Conservation (phyloP, 2,329 filamentous ascomycete species). For the Pseudocercospora eumusae region DNA sequence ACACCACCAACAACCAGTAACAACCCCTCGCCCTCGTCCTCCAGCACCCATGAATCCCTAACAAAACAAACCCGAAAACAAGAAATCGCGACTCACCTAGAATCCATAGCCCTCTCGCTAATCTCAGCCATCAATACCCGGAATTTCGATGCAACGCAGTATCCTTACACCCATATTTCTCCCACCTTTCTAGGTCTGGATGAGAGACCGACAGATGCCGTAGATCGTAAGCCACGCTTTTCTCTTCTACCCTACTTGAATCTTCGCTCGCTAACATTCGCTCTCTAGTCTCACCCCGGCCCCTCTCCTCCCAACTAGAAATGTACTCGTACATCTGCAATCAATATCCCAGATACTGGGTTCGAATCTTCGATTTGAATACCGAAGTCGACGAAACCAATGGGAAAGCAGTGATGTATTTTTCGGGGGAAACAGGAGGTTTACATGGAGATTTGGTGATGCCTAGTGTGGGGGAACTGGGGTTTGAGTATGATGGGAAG, state of each 20-base stretch:
- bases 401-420: slow-evolving; percentile 12
- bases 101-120: slow-evolving; percentile 8
- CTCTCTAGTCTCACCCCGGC: no score
- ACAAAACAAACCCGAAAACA: not conserved
- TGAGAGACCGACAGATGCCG: slow-evolving; percentile 9
- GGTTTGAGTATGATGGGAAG: slow-evolving; percentile 9
- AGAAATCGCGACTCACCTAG: not conserved
- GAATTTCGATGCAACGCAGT: not conserved
- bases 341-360: slow-evolving; percentile 5
- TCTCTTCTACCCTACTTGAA: no score
- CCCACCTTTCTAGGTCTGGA: not conserved
- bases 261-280: no score
- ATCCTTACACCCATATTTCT: not conserved
- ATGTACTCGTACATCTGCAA: slow-evolving; percentile 9
- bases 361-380: slow-evolving; percentile 11
- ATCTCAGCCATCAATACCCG: slow-evolving; percentile 10
- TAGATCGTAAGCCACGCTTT: not conserved
- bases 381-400: slow-evolving; percentile 15
- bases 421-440: not conserved
- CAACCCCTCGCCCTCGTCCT: no score
- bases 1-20: no score
- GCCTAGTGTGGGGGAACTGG: slow-evolving; percentile 12
- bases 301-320: not conserved
- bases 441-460: slow-evolving; percentile 16
- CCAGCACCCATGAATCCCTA: no score